Evolutionary conservation across 768 basidiomycete genomes (phyloP).

Genomic region (Boletus sp.): DNA sequence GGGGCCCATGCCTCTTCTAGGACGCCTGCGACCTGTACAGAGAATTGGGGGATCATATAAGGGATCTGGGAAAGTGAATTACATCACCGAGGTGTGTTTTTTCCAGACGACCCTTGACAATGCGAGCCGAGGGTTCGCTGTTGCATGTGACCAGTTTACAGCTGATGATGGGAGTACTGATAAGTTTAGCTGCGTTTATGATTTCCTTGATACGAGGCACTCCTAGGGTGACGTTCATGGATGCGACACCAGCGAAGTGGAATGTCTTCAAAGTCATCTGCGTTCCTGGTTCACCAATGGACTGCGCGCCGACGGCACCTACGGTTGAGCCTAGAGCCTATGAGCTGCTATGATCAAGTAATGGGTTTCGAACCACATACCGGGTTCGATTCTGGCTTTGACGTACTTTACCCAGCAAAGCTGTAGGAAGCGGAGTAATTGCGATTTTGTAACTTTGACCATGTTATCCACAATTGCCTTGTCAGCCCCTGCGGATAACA

Average conservation of each 20-base stretch:
- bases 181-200: conserved; percentile 97
- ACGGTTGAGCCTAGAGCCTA: conserved; percentile 80
- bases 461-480: conserved; percentile 84
- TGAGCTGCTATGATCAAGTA: not conserved
- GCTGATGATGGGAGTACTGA: conserved; percentile 98
- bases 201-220: conserved; percentile 99
- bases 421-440: conserved; percentile 78
- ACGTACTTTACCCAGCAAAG: conserved; percentile 90
- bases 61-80: conserved; percentile 21
- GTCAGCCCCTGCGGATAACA: conserved; percentile 49
- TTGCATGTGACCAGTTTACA: conserved; percentile 84
- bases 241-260: conserved; percentile 99
- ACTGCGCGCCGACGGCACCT: conserved; percentile 97
- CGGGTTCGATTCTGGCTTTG: conserved; percentile 95
- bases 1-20: conserved; percentile 96
- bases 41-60: not conserved
- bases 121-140: conserved; percentile 93
- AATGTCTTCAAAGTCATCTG: conserved; percentile 99
- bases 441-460: conserved; percentile 81
- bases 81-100: conserved; percentile 95
- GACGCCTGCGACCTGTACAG: conserved; percentile 75
- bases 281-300: conserved; percentile 98
- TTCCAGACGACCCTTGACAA: conserved; percentile 95
- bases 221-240: conserved; percentile 99
- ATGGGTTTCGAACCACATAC: conserved; percentile 35